Conservation (phyloP, 768 basidiomycete species). For the Omphalotus guepiniiformis region DNA sequence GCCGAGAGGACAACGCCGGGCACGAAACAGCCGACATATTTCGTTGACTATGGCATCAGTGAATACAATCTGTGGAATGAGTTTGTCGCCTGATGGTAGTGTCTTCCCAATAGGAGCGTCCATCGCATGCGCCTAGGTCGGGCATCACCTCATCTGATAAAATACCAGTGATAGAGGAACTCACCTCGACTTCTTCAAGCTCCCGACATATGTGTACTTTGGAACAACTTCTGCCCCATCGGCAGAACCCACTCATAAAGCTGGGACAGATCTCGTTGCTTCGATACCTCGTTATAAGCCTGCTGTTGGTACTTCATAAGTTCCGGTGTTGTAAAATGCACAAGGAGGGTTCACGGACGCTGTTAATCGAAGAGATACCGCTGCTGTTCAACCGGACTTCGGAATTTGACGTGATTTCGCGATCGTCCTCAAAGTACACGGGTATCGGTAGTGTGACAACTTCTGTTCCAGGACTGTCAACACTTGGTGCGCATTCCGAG, state of each 20-base stretch:
- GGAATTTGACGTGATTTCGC: no score
- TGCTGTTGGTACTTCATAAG: no score
- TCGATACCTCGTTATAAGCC: background rate
- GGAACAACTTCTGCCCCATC: background rate
- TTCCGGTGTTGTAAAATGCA: no score
- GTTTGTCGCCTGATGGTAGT: background rate
- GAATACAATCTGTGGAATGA: no score
- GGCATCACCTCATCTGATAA: background rate
- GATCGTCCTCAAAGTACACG: no score
- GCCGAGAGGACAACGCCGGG: background rate
- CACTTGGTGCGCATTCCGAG: no score
- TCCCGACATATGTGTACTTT: background rate
- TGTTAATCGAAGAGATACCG: no score
- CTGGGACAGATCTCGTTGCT: background rate
- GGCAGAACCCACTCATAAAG: background rate
- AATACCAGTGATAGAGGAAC: background rate
- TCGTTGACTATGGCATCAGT: background rate
- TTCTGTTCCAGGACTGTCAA: no score
- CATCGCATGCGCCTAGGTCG: background rate
- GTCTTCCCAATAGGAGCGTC: background rate
- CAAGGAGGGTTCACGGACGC: no score
- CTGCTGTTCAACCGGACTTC: no score
- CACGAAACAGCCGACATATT: background rate
- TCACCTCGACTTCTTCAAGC: background rate
- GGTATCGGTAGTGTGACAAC: no score